Conservation (phyloP, 2,329 filamentous ascomycete genomes). For the Neofusicoccum umdonicola region DNA sequence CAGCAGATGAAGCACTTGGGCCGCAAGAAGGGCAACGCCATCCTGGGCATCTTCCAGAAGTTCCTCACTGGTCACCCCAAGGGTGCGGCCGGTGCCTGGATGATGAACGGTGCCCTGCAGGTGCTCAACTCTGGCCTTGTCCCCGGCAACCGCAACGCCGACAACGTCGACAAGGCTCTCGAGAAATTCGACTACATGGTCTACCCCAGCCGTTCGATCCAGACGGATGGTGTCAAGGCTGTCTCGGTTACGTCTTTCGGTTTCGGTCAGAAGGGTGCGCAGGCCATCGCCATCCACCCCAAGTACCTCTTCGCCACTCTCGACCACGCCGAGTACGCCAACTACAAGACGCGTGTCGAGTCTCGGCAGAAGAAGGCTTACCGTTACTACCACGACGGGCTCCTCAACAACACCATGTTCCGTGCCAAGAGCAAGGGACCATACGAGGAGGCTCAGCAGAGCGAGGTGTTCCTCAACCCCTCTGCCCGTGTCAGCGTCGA, state of each 20-base stretch:
- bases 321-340: conserved; percentile 75
- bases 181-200: conserved; percentile 98
- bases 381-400: conserved; percentile 95
- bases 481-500: conserved; percentile 80
- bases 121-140: conserved; percentile 92
- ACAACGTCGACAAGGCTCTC: conserved; percentile 95
- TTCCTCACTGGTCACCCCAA: conserved; percentile 98
- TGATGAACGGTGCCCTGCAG: conserved; percentile 98
- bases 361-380: conserved; percentile 98
- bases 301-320: conserved; percentile 95
- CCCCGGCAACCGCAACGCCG: conserved; percentile 92
- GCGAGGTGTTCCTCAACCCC: conserved; percentile 89
- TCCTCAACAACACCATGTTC: conserved; percentile 98
- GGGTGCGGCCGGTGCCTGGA: conserved; percentile 98
- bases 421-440: conserved; percentile 90
- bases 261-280: conserved; percentile 98
- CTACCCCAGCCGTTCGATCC: conserved; percentile 90
- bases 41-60: conserved; percentile 98
- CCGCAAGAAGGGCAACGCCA: conserved; percentile 91
- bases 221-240: conserved; percentile 97
- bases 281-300: conserved; percentile 94
- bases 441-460: conserved; percentile 84
- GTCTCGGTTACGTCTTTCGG: conserved; percentile 99
- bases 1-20: conserved; percentile 94
- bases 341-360: conserved; percentile 85